A percentile compares a stretch with the other conserved stretches of the same genome.
These are phyloP conservation scores for Aspergillus sp. DNA, from an alignment of 2,329 filamentous ascomycete genomes.

Conservation along the genomic window DNA sequence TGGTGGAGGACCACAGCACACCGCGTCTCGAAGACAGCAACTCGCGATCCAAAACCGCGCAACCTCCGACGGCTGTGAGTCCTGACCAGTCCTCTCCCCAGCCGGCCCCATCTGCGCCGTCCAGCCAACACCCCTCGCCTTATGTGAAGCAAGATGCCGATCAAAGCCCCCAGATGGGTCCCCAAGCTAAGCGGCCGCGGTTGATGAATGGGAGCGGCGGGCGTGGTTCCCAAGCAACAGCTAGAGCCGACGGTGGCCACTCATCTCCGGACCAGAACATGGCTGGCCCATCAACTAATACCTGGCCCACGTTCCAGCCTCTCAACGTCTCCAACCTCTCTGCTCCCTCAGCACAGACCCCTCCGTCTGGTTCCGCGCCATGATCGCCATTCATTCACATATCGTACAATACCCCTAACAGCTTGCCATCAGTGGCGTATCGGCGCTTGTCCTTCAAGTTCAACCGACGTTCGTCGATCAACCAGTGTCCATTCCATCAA, in stretches of 20 bases:
- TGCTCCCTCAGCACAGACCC: slow-evolving; percentile 15
- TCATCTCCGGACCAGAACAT: slow-evolving; percentile 4
- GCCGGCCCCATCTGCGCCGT: slow-evolving; percentile 14
- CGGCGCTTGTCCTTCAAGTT: no score
- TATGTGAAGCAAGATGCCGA: slow-evolving; percentile 19
- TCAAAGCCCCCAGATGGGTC: slow-evolving; percentile 11
- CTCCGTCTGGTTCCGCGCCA: slow-evolving; percentile 8
- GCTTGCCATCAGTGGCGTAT: no score
- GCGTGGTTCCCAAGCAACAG: background rate
- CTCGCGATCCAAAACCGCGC: slow-evolving; percentile 6
- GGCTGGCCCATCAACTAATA: slow-evolving; percentile 3
- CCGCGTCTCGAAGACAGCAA: slow-evolving; percentile 6
- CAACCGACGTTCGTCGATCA: no score
- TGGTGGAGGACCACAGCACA: slow-evolving; percentile 11
- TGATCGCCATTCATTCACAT: background rate
- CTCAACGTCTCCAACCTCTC: slow-evolving; percentile 16
- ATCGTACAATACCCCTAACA: no score
- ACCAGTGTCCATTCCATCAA: no score
- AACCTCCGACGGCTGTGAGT: slow-evolving; percentile 15
- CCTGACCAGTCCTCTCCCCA: slow-evolving; percentile 18
- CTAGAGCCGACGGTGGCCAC: no score
- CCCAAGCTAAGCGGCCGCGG: slow-evolving; percentile 26
- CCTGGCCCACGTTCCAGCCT: slow-evolving; percentile 8
- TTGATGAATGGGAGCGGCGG: slow-evolving; percentile 24
- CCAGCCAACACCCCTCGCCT: slow-evolving; percentile 21